These are phyloP conservation scores for Cryphonectria nitschkei DNA, from an alignment of 2,329 filamentous ascomycete genomes.

Conservation along the genomic window DNA sequence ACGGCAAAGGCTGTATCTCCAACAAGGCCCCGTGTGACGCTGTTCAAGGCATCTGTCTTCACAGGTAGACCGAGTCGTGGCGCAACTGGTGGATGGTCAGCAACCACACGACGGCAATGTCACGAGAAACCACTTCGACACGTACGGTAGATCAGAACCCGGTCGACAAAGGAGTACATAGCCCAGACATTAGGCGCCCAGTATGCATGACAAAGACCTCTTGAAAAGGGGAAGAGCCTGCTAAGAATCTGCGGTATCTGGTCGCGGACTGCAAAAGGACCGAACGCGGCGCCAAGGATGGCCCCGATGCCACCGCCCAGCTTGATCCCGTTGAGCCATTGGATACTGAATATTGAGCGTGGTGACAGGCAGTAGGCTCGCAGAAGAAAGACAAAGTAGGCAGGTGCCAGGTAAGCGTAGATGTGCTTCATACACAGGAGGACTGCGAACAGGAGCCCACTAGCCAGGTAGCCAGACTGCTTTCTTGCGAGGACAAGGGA, in stretches of 20 bases:
- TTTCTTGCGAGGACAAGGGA: constrained; percentile 83
- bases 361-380: constrained; percentile 84
- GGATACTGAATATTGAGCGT: constrained; percentile 74
- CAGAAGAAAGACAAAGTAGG: constrained; percentile 94
- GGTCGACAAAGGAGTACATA: constrained; percentile 89
- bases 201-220: constrained; percentile 94
- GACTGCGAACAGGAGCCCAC: constrained; percentile 81
- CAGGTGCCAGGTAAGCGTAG: constrained; percentile 92
- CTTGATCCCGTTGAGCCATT: constrained; percentile 80
- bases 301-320: constrained; percentile 72
- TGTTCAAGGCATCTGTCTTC: constrained; percentile 75
- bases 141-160: constrained; percentile 79
- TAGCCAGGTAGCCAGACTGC: constrained; percentile 73
- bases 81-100: constrained; percentile 63
- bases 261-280: constrained; percentile 79
- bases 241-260: constrained; percentile 67
- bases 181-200: constrained; percentile 99
- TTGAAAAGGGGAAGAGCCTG: constrained; percentile 89
- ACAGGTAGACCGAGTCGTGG: constrained; percentile 77
- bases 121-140: constrained; percentile 25
- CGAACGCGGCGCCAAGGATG: constrained; percentile 82
- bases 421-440: constrained; percentile 97
- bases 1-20: constrained; percentile 95
- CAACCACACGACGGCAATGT: constrained; percentile 15
- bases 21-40: constrained; percentile 89